A percentile compares a stretch with the other conserved stretches of the same genome.
Conservation (phyloP, 345 rosid genomes). For the Hevea brasiliensis region DNA sequence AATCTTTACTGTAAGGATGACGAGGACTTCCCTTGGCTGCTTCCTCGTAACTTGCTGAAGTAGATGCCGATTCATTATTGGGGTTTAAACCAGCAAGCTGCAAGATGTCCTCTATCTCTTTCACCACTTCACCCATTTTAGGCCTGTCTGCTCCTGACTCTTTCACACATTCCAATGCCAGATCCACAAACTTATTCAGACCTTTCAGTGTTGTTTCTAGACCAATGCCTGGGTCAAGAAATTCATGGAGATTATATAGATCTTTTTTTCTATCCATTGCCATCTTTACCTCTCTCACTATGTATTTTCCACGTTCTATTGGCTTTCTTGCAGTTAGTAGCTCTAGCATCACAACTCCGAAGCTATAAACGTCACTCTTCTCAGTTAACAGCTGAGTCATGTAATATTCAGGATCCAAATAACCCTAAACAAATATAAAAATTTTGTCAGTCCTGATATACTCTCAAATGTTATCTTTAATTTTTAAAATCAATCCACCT, state of each 20-base stretch:
- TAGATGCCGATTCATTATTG: constrained; percentile 26
- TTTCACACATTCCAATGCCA: constrained; percentile 27
- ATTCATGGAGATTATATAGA: constrained; percentile 57
- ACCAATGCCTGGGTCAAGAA: constrained; percentile 62
- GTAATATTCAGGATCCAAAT: constrained; percentile 92
- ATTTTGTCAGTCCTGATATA: not conserved
- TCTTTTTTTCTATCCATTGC: constrained; percentile 56
- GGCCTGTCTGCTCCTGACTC: constrained; percentile 31
- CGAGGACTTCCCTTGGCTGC: constrained; percentile 23
- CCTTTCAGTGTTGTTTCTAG: constrained; percentile 40
- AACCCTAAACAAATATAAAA: constrained; percentile 51
- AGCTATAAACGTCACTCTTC: constrained; percentile 94
- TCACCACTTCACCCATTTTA: constrained; percentile 33
- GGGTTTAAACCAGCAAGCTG: constrained; percentile 34
- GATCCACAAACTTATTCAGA: constrained; percentile 23
- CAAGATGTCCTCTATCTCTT: constrained; percentile 34
- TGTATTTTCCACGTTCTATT: constrained; percentile 72
- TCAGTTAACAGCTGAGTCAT: constrained; percentile 87
- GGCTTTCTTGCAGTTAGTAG: constrained; percentile 70
- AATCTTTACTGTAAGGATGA: constrained; percentile 19
- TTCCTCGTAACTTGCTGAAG: constrained; percentile 20
- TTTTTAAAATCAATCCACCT: no score
- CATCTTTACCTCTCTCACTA: constrained; percentile 70
- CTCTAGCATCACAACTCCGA: constrained; percentile 85
- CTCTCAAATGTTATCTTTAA: not conserved